Evolutionary conservation across 768 basidiomycete genomes (phyloP).

Genomic region (Leccinum fibrillosum): DNA sequence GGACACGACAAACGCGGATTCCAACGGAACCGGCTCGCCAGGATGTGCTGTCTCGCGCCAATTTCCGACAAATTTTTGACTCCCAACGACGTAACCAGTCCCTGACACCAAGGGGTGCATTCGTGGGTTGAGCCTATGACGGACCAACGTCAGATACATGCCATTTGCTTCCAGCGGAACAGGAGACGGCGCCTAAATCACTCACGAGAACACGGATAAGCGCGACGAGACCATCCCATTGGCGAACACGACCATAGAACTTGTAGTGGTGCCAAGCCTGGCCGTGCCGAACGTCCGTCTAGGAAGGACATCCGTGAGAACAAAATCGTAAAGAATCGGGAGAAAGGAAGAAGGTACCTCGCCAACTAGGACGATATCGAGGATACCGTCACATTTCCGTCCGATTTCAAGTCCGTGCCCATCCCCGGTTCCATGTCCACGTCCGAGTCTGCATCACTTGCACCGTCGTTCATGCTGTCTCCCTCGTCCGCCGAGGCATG

Average conservation of each 20-base stretch:
- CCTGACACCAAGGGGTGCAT: slow-evolving; percentile 21
- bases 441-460: slow-evolving; percentile 22
- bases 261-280: slow-evolving; percentile 47
- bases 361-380: slow-evolving; percentile 61
- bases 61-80: slow-evolving; percentile 64
- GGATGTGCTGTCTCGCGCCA: slow-evolving; percentile 48
- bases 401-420: slow-evolving; percentile 22
- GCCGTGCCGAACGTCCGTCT: slow-evolving; percentile 50
- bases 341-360: slow-evolving; percentile 34
- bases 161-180: background rate
- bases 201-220: slow-evolving; percentile 42
- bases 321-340: background rate
- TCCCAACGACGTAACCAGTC: slow-evolving; percentile 69
- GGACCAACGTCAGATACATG: slow-evolving; percentile 6
- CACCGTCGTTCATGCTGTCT: slow-evolving; percentile 21
- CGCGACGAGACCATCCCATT: slow-evolving; percentile 59
- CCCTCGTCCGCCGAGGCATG: slow-evolving; percentile 9
- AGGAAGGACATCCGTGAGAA: background rate
- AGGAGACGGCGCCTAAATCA: background rate
- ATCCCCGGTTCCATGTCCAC: slow-evolving; percentile 24
- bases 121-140: slow-evolving; percentile 6
- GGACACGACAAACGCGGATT: slow-evolving; percentile 64
- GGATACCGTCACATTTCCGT: slow-evolving; percentile 49
- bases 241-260: slow-evolving; percentile 52
- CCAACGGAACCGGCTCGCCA: slow-evolving; percentile 46